phyloP scores from a whole-genome alignment of 495 filamentous ascomycete genomes.

The Trichocladium antarcticum region DNA sequence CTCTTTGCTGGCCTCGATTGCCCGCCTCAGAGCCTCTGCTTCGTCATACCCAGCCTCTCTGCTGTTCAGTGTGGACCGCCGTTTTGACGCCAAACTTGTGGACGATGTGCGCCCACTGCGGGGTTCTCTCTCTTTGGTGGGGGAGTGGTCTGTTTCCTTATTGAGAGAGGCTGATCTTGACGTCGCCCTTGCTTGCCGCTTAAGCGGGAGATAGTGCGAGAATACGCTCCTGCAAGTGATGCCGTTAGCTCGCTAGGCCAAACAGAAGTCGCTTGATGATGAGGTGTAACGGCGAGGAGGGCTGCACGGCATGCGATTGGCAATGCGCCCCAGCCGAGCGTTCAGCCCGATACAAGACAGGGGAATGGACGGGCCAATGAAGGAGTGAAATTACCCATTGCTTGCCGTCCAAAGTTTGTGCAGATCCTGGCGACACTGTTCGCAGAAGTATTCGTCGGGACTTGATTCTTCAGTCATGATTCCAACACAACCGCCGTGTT shows the following conservation, averaged over 20 bases:
- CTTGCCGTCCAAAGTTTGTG: constrained; percentile 68
- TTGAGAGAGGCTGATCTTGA: constrained; percentile 47
- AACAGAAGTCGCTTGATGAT: not conserved
- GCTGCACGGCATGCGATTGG: constrained; percentile 18
- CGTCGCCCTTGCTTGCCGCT: constrained; percentile 34
- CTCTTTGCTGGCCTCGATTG: constrained; percentile 90
- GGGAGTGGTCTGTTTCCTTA: constrained; percentile 44
- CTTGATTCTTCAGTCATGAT: constrained; percentile 87
- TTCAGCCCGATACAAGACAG: constrained; percentile 6
- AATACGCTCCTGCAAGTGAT: constrained; percentile 41
- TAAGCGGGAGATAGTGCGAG: constrained; percentile 46
- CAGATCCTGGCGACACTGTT: constrained; percentile 81
- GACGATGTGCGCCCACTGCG: constrained; percentile 39
- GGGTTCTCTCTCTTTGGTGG: constrained; percentile 37
- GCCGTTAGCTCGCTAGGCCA: constrained; percentile 18
- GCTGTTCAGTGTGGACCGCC: constrained; percentile 96
- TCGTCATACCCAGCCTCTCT: constrained; percentile 91
- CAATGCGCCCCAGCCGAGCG: constrained; percentile 22
- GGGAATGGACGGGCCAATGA: constrained; percentile 1
- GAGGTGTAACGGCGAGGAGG: constrained; percentile 1
- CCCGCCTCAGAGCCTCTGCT: constrained; percentile 76
- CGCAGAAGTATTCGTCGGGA: constrained; percentile 96
- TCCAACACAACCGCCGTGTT: constrained; percentile 95
- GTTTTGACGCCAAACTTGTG: constrained; percentile 50
- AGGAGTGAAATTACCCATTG: constrained; percentile 60